These are phyloP conservation scores for Abortiporus biennis DNA, from an alignment of 1,284 basidiomycete genomes.

Conservation along the genomic window DNA sequence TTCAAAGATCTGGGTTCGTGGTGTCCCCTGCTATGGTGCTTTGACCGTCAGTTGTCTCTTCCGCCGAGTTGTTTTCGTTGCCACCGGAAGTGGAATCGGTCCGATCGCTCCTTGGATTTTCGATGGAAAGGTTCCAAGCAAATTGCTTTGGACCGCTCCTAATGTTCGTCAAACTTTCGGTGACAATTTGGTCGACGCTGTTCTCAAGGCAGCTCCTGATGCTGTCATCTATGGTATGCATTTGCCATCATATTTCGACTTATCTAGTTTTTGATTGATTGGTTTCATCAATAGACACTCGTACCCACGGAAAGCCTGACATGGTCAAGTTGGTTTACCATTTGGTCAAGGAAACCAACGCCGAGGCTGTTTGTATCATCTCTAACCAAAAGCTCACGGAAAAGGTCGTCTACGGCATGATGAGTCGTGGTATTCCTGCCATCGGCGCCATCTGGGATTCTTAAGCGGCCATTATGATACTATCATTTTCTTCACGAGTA, in stretches of 20 bases:
- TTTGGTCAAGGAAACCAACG: slow-evolving; percentile 50
- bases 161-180: slow-evolving; percentile 54
- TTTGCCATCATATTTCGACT: neutral
- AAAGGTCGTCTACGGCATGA: slow-evolving; percentile 55
- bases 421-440: slow-evolving; percentile 50
- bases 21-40: slow-evolving; percentile 48
- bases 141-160: slow-evolving; percentile 52
- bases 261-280: slow-evolving; percentile 6
- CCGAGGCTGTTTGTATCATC: slow-evolving; percentile 55
- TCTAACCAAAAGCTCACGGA: slow-evolving; percentile 52
- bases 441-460: slow-evolving; percentile 56
- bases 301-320: slow-evolving; percentile 51
- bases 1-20: slow-evolving; percentile 46
- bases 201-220: slow-evolving; percentile 41
- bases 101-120: slow-evolving; percentile 49
- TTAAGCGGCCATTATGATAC: no score
- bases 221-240: slow-evolving; percentile 49
- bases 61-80: slow-evolving; percentile 50
- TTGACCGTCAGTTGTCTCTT: slow-evolving; percentile 49
- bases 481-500: no score
- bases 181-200: slow-evolving; percentile 45
- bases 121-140: slow-evolving; percentile 40
- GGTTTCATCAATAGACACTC: slow-evolving; percentile 33
- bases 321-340: slow-evolving; percentile 53
- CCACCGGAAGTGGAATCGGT: slow-evolving; percentile 53